These are phyloP conservation scores for Nitzschia sp. DNA, from an alignment of 108 stramenopile species.

Conservation along the genomic window DNA sequence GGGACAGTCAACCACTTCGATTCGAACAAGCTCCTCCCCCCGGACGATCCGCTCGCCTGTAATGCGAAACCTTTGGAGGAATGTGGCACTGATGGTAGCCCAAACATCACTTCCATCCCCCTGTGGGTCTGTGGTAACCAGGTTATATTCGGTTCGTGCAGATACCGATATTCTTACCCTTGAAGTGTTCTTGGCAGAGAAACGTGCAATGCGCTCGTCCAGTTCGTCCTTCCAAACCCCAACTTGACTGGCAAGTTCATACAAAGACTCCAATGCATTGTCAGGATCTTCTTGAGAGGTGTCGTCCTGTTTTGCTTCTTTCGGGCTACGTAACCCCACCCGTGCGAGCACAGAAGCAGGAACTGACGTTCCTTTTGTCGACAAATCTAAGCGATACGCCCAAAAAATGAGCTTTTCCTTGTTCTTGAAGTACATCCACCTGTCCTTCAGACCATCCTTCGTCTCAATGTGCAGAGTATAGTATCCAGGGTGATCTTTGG, in stretches of 20 bases:
- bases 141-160: slow-evolving; percentile 71
- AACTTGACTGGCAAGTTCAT: slow-evolving; percentile 29
- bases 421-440: slow-evolving; percentile 57
- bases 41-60: slow-evolving; percentile 67
- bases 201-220: slow-evolving; percentile 29
- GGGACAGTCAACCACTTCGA: slow-evolving; percentile 32
- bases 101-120: slow-evolving; percentile 76
- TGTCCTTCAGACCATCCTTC: slow-evolving; percentile 52
- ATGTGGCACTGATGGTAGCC: slow-evolving; percentile 71
- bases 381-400: slow-evolving; percentile 54
- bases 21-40: slow-evolving; percentile 78
- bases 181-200: slow-evolving; percentile 35
- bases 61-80: slow-evolving; percentile 71
- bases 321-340: slow-evolving; percentile 5
- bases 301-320: slow-evolving; percentile 3
- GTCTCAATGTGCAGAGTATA: slow-evolving; percentile 47
- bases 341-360: slow-evolving; percentile 2
- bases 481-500: slow-evolving; percentile 34
- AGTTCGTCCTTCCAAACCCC: slow-evolving; percentile 30
- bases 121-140: slow-evolving; percentile 74
- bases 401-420: slow-evolving; percentile 52
- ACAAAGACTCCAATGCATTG: slow-evolving; percentile 33
- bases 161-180: slow-evolving; percentile 60
- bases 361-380: slow-evolving; percentile 21
- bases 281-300: slow-evolving; percentile 10